Percentiles rank a stretch among this genome's conserved stretches.
phyloP scores from a whole-genome alignment of 495 filamentous ascomycete genomes.

The Penicillium waksmanii region DNA sequence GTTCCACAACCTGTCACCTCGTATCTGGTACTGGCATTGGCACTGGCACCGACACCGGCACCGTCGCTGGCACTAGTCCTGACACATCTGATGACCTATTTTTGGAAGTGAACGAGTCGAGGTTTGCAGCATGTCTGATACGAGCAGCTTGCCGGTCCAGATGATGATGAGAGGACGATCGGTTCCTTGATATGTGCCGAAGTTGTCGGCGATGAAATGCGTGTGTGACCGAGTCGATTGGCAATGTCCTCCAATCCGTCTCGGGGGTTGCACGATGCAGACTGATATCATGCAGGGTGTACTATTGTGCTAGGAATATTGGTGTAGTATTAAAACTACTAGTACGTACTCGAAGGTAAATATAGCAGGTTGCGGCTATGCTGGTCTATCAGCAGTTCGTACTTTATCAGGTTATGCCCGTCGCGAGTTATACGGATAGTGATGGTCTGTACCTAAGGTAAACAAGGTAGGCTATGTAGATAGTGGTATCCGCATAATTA shows the following conservation, averaged over 20 bases:
- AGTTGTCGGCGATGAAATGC: not conserved
- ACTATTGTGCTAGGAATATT: not conserved
- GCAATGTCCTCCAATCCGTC: not conserved
- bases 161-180: not conserved
- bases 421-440: too few relatives aligned
- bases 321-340: not conserved
- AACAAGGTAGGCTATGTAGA: too few relatives aligned
- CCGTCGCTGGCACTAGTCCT: not conserved
- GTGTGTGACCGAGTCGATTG: conserved; percentile 2
- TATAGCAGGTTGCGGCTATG: too few relatives aligned
- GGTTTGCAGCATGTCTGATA: not conserved
- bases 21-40: not conserved
- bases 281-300: conserved; percentile 7
- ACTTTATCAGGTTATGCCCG: too few relatives aligned
- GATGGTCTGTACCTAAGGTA: too few relatives aligned
- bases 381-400: too few relatives aligned
- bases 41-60: not conserved
- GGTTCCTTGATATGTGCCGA: conserved; percentile 5
- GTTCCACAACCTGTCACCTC: not conserved
- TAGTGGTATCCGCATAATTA: too few relatives aligned
- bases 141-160: not conserved
- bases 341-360: not conserved
- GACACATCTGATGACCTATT: not conserved
- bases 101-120: not conserved
- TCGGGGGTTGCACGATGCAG: conserved; percentile 6